Base-by-base conservation (phyloP, 164 flowering plant species). In the Nelumbo lutea region DNA sequence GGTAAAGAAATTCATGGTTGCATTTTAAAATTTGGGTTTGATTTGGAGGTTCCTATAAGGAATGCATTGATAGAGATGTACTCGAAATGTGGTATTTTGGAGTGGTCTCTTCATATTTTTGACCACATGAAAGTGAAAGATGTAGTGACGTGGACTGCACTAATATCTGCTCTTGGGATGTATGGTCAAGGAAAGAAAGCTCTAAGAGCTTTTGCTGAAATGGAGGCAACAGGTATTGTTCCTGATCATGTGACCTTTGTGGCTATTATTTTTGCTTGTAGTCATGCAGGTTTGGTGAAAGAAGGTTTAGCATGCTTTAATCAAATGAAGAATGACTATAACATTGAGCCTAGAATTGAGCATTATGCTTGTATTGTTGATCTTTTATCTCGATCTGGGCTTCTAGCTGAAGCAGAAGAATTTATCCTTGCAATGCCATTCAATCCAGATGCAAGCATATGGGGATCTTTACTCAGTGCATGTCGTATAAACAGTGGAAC, bases 1-100 rank as follows among this genome's bases (percentile, higher is more conserved):
- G 88, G 86, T 14, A 85, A 80, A 72, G 86, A 87, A 77, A 65
- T 86, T 61, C 88, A 86, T 76, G 81, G 81, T 46, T 78, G 65
- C 72, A 64, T 85, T 69, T 71, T 79, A 14, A 83, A 73, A 71
- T 65, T 74, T 42, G 86, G 82, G 42, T 80, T 75, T 71, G 84
- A 80, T 43, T 76, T 79, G 39, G 67, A 77, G 13, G 70, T 80
- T 42, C 78, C 84, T 9, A 65, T 87, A 8, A 82, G 81, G 15
- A 87, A 85, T 71, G 83, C 88, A 40, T 74, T 87, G 53, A 75
- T 85, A 55, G 88, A 85, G 57, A 83, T 87, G 91, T 87, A 87
- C 70, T 77, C 88, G 40, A 83, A 81, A 48, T 83, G 83, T 73
- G 87, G 91, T 56, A 70, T 66, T 68, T 72, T 87, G 50, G 75